Base-by-base conservation (phyloP, 1,139 yeast genomes). In the Diutina pseudorugosa region DNA sequence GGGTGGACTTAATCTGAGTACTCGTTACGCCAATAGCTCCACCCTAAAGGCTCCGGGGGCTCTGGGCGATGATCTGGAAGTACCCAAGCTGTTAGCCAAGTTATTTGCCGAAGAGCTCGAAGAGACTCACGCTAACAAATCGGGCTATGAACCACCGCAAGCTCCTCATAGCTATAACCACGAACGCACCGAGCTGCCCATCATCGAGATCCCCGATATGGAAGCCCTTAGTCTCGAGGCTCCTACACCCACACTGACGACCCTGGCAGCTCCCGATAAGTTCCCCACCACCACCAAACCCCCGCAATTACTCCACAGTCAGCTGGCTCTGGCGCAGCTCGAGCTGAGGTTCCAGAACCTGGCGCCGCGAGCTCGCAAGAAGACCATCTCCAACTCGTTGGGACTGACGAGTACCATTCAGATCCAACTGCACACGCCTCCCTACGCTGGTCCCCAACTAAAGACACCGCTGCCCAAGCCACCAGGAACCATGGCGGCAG, bases 241-340 rank as follows among this genome's bases (percentile, higher is more conserved):
- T 4, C 36, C 36, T 5, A 30, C 36, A 9, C 42, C 42, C 5
- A 8, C n/a, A 19, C 42, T 40, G 42, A 18, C 20, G 20, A 4
- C 20, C 7, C 49, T 45, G 49, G 40, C 18, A 21, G 12, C 40
- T 5, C 40, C 49, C 7, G 40, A 27, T 6, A 45, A 16, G 21
- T 40, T 57, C 18, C 57, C 57, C 9, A 54, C 77, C 47, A 74
- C 75, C 55, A 14, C 36, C 5, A 75, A 78, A 56, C 77, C 80
- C 3, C 80, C 82, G 8, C 62, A 77, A 1, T 62, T 78, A 49
- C 63, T 71, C 50, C 81, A 76, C 58, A 66, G 79, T 0, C 81
- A 76, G 58, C 75, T 80, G 1, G 74, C 80, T 14, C 68, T 79
- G 0, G 76, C 71, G 1, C 65, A 64, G 36, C 56, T 74, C 7